Percentiles rank a stretch among this genome's conserved stretches.
These are phyloP conservation scores for Medicago truncatula DNA, from an alignment of 306 rosid genomes.

Conservation along the genomic window DNA sequence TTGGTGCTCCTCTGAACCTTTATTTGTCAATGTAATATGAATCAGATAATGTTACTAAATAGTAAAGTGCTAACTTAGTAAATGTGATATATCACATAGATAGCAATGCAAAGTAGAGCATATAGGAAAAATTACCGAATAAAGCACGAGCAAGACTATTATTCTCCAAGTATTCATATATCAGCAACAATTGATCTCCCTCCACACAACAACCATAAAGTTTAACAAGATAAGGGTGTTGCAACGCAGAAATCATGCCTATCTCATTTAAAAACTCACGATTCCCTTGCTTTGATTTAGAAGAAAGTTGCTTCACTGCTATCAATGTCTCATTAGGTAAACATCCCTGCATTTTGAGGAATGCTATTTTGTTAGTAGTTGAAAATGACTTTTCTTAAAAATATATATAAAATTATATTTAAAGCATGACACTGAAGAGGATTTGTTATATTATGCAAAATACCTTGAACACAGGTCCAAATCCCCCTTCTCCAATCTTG, in stretches of 20 bases:
- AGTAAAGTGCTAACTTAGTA: neutral
- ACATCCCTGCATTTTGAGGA: slow-evolving; percentile 36
- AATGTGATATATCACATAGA: neutral
- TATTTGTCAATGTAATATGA: neutral
- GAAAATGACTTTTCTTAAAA: neutral
- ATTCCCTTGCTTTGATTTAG: slow-evolving; percentile 78
- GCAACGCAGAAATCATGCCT: slow-evolving; percentile 70
- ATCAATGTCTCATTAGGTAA: slow-evolving; percentile 57
- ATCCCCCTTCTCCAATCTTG: slow-evolving; percentile 81
- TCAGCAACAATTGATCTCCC: slow-evolving; percentile 48
- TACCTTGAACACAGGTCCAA: slow-evolving; percentile 75
- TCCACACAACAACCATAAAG: slow-evolving; percentile 49
- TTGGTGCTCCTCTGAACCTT: slow-evolving; percentile 27
- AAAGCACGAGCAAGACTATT: slow-evolving; percentile 58
- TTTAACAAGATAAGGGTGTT: slow-evolving; percentile 56
- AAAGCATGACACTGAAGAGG: neutral
- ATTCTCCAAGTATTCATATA: slow-evolving; percentile 65
- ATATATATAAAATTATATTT: neutral
- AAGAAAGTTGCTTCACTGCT: slow-evolving; percentile 74
- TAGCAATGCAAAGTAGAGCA: neutral
- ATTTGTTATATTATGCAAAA: neutral
- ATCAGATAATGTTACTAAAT: too few relatives aligned
- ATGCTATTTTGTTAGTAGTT: neutral
- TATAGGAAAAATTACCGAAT: slow-evolving; percentile 45
- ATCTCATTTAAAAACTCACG: slow-evolving; percentile 75